Evolutionary conservation across 192 early-diverging fungal genomes (phyloP).

Genomic region (Glomus cerebriforme): DNA sequence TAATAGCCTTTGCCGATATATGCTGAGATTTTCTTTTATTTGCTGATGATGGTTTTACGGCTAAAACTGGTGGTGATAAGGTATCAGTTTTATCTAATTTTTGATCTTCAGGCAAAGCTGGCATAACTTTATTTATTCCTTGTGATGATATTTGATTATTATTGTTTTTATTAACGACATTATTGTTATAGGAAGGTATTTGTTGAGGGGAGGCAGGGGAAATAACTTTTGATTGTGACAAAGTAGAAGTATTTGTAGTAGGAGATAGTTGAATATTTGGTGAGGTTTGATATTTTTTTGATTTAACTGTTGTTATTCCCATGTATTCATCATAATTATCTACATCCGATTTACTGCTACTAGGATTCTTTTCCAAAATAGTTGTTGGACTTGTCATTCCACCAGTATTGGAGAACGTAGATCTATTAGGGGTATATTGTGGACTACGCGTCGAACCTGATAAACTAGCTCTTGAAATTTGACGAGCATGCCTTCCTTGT

Average conservation of each 20-base stretch:
- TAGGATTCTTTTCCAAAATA: not conserved
- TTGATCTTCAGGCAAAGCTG: not conserved
- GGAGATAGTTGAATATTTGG: not conserved
- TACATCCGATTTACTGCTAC: not conserved
- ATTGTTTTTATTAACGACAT: no score
- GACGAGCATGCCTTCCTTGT: constrained; percentile 23
- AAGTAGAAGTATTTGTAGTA: not conserved
- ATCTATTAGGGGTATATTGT: constrained; percentile 4
- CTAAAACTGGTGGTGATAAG: no score
- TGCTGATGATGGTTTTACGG: no score
- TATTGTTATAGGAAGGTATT: not conserved
- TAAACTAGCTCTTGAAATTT: constrained; percentile 1
- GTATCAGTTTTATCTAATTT: not conserved
- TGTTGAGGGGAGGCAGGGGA: not conserved
- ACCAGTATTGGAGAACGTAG: not conserved
- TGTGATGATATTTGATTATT: not conserved
- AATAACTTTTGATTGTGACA: not conserved
- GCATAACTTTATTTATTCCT: not conserved
- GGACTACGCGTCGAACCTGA: not conserved
- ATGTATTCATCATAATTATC: not conserved
- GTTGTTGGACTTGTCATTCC: not conserved
- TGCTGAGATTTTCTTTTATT: no score
- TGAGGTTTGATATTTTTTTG: not conserved
- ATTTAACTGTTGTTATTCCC: not conserved
- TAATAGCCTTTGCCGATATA: not conserved